These are phyloP conservation scores for Geotrichum histeridarum DNA, from an alignment of 1,139 yeast species.

Conservation along the genomic window DNA sequence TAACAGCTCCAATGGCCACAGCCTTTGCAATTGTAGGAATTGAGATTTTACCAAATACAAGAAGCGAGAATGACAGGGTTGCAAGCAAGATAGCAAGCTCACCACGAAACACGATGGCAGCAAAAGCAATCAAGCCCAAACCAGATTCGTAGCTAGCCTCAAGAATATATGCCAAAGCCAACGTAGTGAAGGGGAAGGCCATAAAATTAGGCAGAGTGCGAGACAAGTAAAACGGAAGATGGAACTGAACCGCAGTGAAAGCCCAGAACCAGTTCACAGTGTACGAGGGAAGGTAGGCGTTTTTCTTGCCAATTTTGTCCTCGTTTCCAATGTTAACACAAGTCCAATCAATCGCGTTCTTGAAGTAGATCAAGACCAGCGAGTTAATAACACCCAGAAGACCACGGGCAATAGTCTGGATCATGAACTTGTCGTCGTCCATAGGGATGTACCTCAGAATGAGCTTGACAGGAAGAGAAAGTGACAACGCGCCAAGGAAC, in stretches of 20 bases:
- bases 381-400: slow-evolving; percentile 35
- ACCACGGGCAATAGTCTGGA: slow-evolving; percentile 43
- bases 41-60: slow-evolving; percentile 41
- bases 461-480: slow-evolving; percentile 46
- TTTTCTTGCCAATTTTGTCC: slow-evolving; percentile 8
- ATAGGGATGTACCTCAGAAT: slow-evolving; percentile 30
- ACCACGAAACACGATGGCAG: slow-evolving; percentile 64
- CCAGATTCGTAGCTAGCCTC: slow-evolving; percentile 49
- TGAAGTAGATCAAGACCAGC: slow-evolving; percentile 29
- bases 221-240: slow-evolving; percentile 67
- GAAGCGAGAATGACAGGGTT: slow-evolving; percentile 40
- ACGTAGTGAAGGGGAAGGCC: slow-evolving; percentile 67
- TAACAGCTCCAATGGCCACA: slow-evolving; percentile 49
- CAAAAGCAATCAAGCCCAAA: slow-evolving; percentile 53
- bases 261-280: slow-evolving; percentile 49
- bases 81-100: slow-evolving; percentile 65
- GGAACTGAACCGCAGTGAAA: slow-evolving; percentile 66
- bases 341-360: slow-evolving; percentile 25
- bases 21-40: slow-evolving; percentile 39
- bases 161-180: slow-evolving; percentile 50
- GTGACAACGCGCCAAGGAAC: slow-evolving; percentile 64
- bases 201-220: slow-evolving; percentile 84
- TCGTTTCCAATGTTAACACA: slow-evolving; percentile 19
- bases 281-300: slow-evolving; percentile 23
- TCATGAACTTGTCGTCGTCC: slow-evolving; percentile 29